Evolutionary conservation across 2,329 filamentous ascomycete genomes (phyloP).

Genomic region (Tolypocladium tropicale): DNA sequence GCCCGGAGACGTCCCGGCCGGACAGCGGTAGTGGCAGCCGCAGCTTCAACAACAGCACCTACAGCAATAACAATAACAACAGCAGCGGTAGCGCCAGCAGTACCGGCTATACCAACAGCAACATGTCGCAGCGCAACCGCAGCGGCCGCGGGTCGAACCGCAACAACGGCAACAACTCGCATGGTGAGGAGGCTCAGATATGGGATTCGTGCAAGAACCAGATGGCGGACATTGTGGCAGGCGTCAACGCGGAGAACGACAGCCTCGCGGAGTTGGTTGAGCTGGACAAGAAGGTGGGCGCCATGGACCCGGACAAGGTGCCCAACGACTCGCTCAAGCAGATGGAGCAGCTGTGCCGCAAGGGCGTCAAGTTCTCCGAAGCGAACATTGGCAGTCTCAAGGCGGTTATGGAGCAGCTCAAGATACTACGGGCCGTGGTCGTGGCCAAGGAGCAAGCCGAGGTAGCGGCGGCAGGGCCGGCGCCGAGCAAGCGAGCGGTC

Average conservation of each 20-base stretch:
- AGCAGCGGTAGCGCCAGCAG: neutral
- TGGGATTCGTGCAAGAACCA: slow-evolving; percentile 31
- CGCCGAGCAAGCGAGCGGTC: slow-evolving; percentile 11
- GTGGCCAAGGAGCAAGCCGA: slow-evolving; percentile 32
- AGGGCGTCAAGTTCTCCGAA: slow-evolving; percentile 30
- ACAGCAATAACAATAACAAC: slow-evolving; percentile 1
- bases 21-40: slow-evolving; percentile 9
- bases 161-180: slow-evolving; percentile 27
- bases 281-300: slow-evolving; percentile 29
- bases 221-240: slow-evolving; percentile 26
- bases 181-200: slow-evolving; percentile 32
- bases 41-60: neutral
- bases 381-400: slow-evolving; percentile 25
- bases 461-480: slow-evolving; percentile 10
- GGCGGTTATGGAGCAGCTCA: slow-evolving; percentile 29
- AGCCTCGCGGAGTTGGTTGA: slow-evolving; percentile 27
- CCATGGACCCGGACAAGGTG: slow-evolving; percentile 26
- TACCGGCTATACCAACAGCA: slow-evolving; percentile 1
- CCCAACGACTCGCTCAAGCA: slow-evolving; percentile 26
- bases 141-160: slow-evolving; percentile 33
- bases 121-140: slow-evolving; percentile 34
- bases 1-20: slow-evolving; percentile 1
- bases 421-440: slow-evolving; percentile 30
- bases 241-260: slow-evolving; percentile 32
- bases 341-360: slow-evolving; percentile 32